Conservation (phyloP, 768 basidiomycete genomes). For the Boletus patriciae region DNA sequence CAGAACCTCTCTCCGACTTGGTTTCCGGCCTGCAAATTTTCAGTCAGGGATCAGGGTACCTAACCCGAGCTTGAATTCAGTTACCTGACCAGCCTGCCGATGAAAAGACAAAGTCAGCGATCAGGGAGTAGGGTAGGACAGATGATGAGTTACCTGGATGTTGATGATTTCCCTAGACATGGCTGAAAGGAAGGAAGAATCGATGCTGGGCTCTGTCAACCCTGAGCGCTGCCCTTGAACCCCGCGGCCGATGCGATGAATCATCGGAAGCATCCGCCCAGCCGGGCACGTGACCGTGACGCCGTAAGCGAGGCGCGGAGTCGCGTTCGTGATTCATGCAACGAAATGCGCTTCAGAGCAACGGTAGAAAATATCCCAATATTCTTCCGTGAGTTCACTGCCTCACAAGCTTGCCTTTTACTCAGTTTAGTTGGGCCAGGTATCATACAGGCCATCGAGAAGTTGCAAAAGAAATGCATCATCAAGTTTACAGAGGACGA, state of each 20-base stretch:
- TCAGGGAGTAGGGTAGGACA: background rate
- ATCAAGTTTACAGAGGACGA: constrained; percentile 73
- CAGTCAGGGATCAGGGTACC: constrained; percentile 18
- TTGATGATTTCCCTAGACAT: constrained; percentile 85
- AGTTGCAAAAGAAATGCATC: constrained; percentile 80
- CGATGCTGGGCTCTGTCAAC: constrained; percentile 5
- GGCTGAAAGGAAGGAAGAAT: constrained; percentile 23
- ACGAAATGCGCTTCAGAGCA: constrained; percentile 62
- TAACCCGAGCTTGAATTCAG: background rate
- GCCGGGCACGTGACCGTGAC: constrained; percentile 28
- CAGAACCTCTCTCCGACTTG: constrained; percentile 87
- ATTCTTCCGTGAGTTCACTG: constrained; percentile 48
- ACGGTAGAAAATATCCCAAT: constrained; percentile 56
- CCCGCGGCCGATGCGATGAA: constrained; percentile 10
- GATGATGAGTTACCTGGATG: constrained; percentile 53
- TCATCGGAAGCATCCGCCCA: constrained; percentile 18
- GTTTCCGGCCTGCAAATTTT: constrained; percentile 57
- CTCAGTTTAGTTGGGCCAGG: constrained; percentile 39
- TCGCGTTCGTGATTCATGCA: too few species aligned
- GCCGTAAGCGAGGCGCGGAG: background rate
- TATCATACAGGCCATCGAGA: constrained; percentile 79
- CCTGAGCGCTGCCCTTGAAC: constrained; percentile 7
- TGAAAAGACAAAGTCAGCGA: constrained; percentile 10
- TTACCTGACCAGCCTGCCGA: constrained; percentile 68
- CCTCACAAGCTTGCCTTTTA: background rate